These are phyloP conservation scores for Centaurea solstitialis DNA, from an alignment of 129 eudicot genomes.

Conservation along the genomic window DNA sequence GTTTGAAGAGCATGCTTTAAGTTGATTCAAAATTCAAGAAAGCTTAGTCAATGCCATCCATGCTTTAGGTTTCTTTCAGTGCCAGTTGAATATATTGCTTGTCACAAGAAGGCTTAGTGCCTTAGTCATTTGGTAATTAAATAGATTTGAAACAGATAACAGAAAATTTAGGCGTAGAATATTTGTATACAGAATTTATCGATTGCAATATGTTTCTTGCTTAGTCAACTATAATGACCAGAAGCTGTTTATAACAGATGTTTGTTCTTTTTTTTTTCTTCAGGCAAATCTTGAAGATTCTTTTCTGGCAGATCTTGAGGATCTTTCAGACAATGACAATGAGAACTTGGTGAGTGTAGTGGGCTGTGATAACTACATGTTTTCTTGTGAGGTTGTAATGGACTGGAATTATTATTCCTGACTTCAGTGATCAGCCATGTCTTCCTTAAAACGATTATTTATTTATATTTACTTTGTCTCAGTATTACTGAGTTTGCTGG, in stretches of 20 bases:
- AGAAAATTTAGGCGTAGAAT: background rate
- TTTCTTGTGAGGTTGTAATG: background rate
- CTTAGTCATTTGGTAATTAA: background rate
- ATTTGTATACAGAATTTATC: background rate
- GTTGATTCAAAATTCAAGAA: background rate
- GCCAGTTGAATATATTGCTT: background rate
- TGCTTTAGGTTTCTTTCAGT: background rate
- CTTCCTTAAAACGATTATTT: background rate
- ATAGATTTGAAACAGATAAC: background rate
- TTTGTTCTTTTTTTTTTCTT: constrained; percentile 3
- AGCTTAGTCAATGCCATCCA: background rate
- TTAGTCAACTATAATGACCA: background rate
- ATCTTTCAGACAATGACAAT: constrained; percentile 84
- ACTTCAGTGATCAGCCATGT: background rate
- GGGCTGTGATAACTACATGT: background rate
- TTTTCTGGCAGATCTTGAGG: constrained; percentile 96
- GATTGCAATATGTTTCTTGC: background rate
- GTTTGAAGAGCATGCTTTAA: background rate
- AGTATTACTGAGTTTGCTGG: constrained; percentile 16
- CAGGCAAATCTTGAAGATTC: constrained; percentile 97
- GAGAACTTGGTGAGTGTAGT: constrained; percentile 57
- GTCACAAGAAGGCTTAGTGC: background rate
- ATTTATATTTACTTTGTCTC: background rate
- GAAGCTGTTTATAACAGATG: background rate
- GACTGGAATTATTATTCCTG: background rate